phyloP scores from a whole-genome alignment of 192 early-diverging fungal species.

The Coemansia sp. region DNA sequence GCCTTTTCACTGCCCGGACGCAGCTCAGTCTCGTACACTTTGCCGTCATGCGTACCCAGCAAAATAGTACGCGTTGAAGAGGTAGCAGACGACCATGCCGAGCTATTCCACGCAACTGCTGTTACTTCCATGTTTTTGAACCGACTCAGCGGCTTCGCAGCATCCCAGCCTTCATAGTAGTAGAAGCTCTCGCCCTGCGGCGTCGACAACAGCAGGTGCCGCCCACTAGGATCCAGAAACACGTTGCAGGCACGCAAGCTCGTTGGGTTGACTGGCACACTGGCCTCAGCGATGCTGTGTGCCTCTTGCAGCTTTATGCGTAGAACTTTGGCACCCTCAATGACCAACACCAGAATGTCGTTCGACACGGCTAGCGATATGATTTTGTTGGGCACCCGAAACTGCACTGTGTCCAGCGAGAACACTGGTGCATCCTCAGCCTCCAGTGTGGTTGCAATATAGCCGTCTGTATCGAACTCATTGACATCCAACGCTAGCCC shows the following conservation, averaged over 20 bases:
- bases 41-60: conserved; percentile 82
- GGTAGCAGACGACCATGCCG: conserved; percentile 32
- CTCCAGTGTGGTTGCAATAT: conserved; percentile 42
- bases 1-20: conserved; percentile 84
- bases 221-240: conserved; percentile 86
- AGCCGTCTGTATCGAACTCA: conserved; percentile 31
- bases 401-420: conserved; percentile 85
- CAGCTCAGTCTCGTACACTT: conserved; percentile 89
- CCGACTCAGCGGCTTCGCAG: conserved; percentile 73
- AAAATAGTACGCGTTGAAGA: conserved; percentile 79
- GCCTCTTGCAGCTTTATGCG: conserved; percentile 89
- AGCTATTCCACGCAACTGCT: conserved; percentile 88
- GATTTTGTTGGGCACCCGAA: conserved; percentile 76
- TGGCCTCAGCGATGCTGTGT: conserved; percentile 54
- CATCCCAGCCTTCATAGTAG: conserved; percentile 81
- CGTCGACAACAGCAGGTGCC: conserved; percentile 86
- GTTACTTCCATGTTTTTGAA: conserved; percentile 82
- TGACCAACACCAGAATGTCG: conserved; percentile 79
- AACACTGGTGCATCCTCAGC: conserved; percentile 64
- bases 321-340: conserved; percentile 72
- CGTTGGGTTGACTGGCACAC: conserved; percentile 29
- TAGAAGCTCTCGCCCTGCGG: conserved; percentile 92
- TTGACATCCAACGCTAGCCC: conserved; percentile 4
- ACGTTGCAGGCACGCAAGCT: conserved; percentile 55
- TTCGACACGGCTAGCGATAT: conserved; percentile 77